These are phyloP conservation scores for Claviceps fusiformis DNA, from an alignment of 2,329 filamentous ascomycete species.

Conservation along the genomic window DNA sequence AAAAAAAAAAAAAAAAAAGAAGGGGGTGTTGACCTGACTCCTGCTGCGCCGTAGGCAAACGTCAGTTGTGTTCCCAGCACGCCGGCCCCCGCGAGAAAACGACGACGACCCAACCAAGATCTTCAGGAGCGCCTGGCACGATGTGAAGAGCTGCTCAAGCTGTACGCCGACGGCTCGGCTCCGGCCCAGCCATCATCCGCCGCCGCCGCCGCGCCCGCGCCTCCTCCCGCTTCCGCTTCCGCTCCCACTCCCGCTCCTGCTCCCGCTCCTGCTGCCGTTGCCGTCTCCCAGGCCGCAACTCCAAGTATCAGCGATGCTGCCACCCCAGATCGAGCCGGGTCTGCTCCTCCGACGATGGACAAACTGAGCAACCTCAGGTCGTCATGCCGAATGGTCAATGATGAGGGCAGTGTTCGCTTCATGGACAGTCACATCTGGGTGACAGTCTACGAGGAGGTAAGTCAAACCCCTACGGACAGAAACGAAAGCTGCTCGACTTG, in stretches of 20 bases:
- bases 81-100: slow-evolving; percentile 45
- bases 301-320: slow-evolving; percentile 7
- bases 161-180: slow-evolving; percentile 33
- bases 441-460: slow-evolving; percentile 42
- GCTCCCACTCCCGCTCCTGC: too few species aligned
- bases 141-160: slow-evolving; percentile 44
- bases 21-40: slow-evolving; percentile 3
- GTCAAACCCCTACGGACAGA: slow-evolving; percentile 10
- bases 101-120: slow-evolving; percentile 45
- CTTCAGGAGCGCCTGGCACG: slow-evolving; percentile 45
- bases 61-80: slow-evolving; percentile 46
- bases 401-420: slow-evolving; percentile 41
- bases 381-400: slow-evolving; percentile 39
- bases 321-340: slow-evolving; percentile 14
- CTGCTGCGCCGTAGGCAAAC: slow-evolving; percentile 31
- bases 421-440: slow-evolving; percentile 43
- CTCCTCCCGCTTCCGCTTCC: too few species aligned
- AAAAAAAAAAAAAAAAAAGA: background rate
- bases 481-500: background rate
- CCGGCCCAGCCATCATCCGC: slow-evolving; percentile 11
- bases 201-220: too few species aligned
- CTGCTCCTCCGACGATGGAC: slow-evolving; percentile 16
- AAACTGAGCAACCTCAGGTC: slow-evolving; percentile 27
- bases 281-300: slow-evolving; percentile 2
- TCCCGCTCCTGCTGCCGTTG: too few species aligned